phyloP scores from a whole-genome alignment of 805 yeast species.

The Sugiyamaella lignohabitans region DNA sequence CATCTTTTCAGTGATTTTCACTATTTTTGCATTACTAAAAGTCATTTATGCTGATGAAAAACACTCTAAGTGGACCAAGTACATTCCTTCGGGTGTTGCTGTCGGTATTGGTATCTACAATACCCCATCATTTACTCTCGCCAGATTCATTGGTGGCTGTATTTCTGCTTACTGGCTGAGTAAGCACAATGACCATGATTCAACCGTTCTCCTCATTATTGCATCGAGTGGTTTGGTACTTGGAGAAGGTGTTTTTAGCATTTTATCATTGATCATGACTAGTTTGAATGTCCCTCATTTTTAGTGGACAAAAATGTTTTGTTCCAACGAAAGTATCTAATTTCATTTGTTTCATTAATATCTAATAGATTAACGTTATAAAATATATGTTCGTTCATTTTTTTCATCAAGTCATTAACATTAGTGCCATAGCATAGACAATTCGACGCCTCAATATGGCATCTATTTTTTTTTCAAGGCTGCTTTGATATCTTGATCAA shows the following conservation, averaged over 20 bases:
- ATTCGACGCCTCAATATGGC: neutral
- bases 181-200: slow-evolving; percentile 32
- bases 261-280: slow-evolving; percentile 71
- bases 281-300: slow-evolving; percentile 60
- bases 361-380: no score
- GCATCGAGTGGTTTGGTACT: slow-evolving; percentile 86
- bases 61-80: slow-evolving; percentile 31
- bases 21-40: slow-evolving; percentile 51
- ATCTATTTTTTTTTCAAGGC: slow-evolving; percentile 28
- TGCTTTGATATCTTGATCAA: slow-evolving; percentile 45
- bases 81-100: slow-evolving; percentile 90
- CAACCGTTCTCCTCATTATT: slow-evolving; percentile 71
- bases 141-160: slow-evolving; percentile 86
- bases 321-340: no score
- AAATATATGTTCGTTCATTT: neutral
- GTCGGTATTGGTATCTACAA: slow-evolving; percentile 96
- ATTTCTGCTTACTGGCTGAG: slow-evolving; percentile 46
- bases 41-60: slow-evolving; percentile 20
- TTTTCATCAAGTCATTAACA: neutral
- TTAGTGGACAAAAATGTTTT: slow-evolving; percentile 23
- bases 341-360: no score
- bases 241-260: slow-evolving; percentile 90
- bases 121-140: slow-evolving; percentile 87
- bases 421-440: neutral
- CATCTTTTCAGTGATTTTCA: slow-evolving; percentile 58